phyloP scores from a whole-genome alignment of 345 rosid species.

The Salix exigua region DNA sequence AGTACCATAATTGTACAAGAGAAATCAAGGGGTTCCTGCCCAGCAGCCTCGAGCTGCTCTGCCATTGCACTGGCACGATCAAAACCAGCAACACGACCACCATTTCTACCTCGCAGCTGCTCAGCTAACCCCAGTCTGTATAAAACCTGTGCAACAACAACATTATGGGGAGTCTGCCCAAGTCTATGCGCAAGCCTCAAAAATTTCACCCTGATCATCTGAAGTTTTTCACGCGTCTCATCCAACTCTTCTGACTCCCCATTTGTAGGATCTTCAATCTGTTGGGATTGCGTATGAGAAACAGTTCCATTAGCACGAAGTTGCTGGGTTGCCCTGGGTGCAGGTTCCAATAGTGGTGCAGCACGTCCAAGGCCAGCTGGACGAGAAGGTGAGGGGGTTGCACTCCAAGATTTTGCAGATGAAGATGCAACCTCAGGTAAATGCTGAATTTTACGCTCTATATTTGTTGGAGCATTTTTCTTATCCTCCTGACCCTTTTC shows the following conservation, averaged over 20 bases:
- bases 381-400: conserved; percentile 40
- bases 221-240: conserved; percentile 96
- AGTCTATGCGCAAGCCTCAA: conserved; percentile 94
- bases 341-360: conserved; percentile 76
- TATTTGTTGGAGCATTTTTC: conserved; percentile 19
- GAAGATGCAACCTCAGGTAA: conserved; percentile 30
- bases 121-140: conserved; percentile 97
- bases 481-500: conserved; percentile 25
- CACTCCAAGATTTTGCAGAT: conserved; percentile 36
- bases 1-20: conserved; percentile 99
- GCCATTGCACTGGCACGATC: conserved; percentile 99
- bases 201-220: conserved; percentile 96
- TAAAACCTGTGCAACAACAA: conserved; percentile 97
- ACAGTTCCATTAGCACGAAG: conserved; percentile 69
- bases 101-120: conserved; percentile 93
- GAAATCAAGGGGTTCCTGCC: conserved; percentile 94
- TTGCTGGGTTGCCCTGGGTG: conserved; percentile 60
- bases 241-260: conserved; percentile 77
- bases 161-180: conserved; percentile 99
- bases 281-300: conserved; percentile 57
- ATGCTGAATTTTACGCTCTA: conserved; percentile 25
- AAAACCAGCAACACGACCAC: conserved; percentile 99
- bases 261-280: conserved; percentile 63
- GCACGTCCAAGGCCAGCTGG: conserved; percentile 96
- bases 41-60: conserved; percentile 92